These are phyloP conservation scores for Aspergillus intermedius DNA, from an alignment of 2,329 filamentous ascomycete species.

Conservation along the genomic window DNA sequence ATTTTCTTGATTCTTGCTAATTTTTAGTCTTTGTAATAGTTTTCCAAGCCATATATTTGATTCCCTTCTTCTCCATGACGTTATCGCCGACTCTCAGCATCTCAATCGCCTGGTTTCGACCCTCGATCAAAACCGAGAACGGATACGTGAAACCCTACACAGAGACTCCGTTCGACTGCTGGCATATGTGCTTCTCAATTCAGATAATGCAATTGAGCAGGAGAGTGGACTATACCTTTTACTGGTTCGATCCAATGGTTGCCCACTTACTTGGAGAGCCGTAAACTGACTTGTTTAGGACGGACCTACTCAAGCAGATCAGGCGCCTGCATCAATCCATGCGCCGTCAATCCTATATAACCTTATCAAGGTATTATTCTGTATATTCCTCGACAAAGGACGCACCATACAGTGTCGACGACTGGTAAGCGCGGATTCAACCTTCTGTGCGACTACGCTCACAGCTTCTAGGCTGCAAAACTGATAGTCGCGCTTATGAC, in stretches of 20 bases:
- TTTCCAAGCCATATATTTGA: not conserved
- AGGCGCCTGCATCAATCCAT: slow-evolving; percentile 1
- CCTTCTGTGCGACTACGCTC: slow-evolving; percentile 3
- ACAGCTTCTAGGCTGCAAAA: slow-evolving; percentile 17
- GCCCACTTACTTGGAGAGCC: not conserved
- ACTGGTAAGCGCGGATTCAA: slow-evolving; percentile 11
- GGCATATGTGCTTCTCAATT: slow-evolving; percentile 11
- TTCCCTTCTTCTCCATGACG: not conserved
- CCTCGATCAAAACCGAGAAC: not conserved
- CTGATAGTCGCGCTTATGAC: slow-evolving; percentile 16
- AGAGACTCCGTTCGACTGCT: slow-evolving; percentile 8
- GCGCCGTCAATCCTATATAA: not conserved
- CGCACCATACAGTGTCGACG: slow-evolving; percentile 3
- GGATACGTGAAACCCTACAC: slow-evolving; percentile 2
- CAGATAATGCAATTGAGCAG: slow-evolving; percentile 1
- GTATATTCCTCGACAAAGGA: slow-evolving; percentile 5
- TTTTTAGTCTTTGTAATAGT: not conserved
- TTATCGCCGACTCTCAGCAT: not conserved
- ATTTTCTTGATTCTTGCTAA: not conserved
- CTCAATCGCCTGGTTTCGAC: not conserved
- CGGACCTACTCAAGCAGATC: not conserved
- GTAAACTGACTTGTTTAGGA: slow-evolving; percentile 4
- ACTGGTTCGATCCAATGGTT: slow-evolving; percentile 7
- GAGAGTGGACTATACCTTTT: slow-evolving; percentile 12
- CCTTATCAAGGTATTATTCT: not conserved